Evolutionary conservation across 1,139 yeast genomes (phyloP), one percentile per base, ranked within the genome.

Genomic region (Hyphopichia fennica): DNA sequence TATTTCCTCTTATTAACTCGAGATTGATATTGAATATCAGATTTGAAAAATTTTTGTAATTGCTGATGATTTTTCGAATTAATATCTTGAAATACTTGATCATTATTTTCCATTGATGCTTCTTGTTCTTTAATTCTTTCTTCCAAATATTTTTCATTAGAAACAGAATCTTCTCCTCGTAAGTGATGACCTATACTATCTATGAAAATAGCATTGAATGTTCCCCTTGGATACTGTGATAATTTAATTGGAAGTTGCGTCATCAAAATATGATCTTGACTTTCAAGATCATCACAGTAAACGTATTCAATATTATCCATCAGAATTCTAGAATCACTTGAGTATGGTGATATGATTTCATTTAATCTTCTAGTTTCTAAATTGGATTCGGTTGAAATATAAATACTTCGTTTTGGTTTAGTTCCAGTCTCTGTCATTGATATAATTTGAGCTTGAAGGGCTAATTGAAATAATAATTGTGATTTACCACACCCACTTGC

Each of bases 121-220:
- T 63, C 66, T 44, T 65, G 71, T 25, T 45, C 45, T 5, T 46
- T 42, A 3, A 69, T 45, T 35, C 45, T 47, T 11, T 58, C 53
- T 34, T 53, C 53, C 9, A 72, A 50, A 43, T 58, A 66, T 3
- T 49, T 2, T 62, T 49, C 34, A 46, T 59, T 67, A 39, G 63
- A 57, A 7, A 69, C 60, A 6, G 69, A 67, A 34, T 82, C 71
- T 51, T 86, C 95, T 23, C 25, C 27, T 43, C 96, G 66, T 40
- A 85, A 67, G 57, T 88, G 96, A 48, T 89, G 95, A 0, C 96
- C 88, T n/a, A 90, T 81, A 30, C 95, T 86, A 60, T 90, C 97
- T 9, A 90, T 72, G 0, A 88, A 71, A 0, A 90, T 67, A 17
- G 86, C 53, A 35, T 78, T 82, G 2, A 81, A 70, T 2, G 66